Base-by-base conservation (phyloP, 2,329 filamentous ascomycete species). In the Pseudofabraea citricarpa region DNA sequence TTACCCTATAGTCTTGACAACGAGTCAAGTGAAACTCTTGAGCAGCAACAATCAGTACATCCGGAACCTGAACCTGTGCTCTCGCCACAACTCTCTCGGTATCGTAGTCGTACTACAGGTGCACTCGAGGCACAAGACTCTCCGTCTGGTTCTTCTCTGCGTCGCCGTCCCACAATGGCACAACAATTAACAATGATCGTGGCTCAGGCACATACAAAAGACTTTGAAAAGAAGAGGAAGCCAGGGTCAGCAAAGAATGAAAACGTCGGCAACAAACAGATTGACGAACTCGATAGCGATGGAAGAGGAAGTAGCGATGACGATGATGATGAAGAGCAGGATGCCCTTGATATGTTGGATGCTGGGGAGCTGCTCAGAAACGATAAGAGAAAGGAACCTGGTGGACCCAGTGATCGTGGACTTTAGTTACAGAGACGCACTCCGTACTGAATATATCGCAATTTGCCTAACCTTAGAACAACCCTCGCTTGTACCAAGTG, bases 181-280 rank as follows among this genome's bases (percentile, higher is more conserved):
- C 41, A 58, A 41, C 57, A 53, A 15, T 73, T 83, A 10, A 79
- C 77, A 5, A 79, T 74, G 12, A 81, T 90, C n/a, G 73, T 96
- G 53, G 85, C 88, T 4, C 77, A 83, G 48, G 91, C 91, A 5
- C 93, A 97, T 62, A 85, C 79, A 48, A 85, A 95, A 62, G 91
- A 97, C 66, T 97, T 96, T 62, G 87, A 94, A 66, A 85, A 93
- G 69, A 86, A 80, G 62, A 75, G 79, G 49, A 74, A 70, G 36
- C 56, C 57, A 6, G 49, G 44, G 1, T n/a, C n/a, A n/a, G 36
- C 29, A 0, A 47, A 42, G 8, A 48, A 36, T 15, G 50, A 50
- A 20, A 51, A 39, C 33, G 2, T 22, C 20, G 33, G 19, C 2
- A 43, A 44, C 21, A 10, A 41, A 9, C 22, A 38, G 22, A 37